These are phyloP conservation scores for Usnea hakonensis DNA, from an alignment of 495 filamentous ascomycete genomes.

Conservation along the genomic window DNA sequence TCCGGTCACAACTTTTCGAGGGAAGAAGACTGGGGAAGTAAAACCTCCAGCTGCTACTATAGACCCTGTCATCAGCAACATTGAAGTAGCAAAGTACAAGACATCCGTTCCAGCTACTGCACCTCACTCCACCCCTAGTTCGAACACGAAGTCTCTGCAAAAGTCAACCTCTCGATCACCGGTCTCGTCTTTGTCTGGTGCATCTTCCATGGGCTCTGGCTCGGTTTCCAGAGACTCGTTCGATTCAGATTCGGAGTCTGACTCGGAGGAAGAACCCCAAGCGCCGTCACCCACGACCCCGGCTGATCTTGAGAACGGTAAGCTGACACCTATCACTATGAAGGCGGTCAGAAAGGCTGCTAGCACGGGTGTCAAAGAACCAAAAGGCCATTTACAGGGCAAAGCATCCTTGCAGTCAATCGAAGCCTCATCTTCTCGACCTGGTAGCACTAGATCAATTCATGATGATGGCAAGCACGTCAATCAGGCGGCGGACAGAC, in stretches of 20 bases:
- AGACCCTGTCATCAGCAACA: background rate
- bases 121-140: background rate
- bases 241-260: background rate
- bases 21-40: background rate
- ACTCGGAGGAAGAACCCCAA: background rate
- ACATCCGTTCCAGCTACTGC: constrained; percentile 5
- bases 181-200: background rate
- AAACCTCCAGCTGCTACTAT: background rate
- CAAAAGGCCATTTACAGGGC: background rate
- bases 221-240: background rate
- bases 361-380: background rate
- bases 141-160: background rate
- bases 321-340: background rate
- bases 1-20: background rate
- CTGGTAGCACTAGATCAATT: background rate
- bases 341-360: background rate
- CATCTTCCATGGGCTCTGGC: background rate
- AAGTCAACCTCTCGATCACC: constrained; percentile 10
- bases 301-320: background rate
- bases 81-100: background rate
- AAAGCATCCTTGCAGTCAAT: background rate
- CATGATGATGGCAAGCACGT: background rate
- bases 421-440: background rate
- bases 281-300: background rate
- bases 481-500: constrained; percentile 5